Evolutionary conservation across 371 early-diverging fungal genomes (phyloP), one percentile per base, ranked within the genome.

Genomic region (Mucor sp.): DNA sequence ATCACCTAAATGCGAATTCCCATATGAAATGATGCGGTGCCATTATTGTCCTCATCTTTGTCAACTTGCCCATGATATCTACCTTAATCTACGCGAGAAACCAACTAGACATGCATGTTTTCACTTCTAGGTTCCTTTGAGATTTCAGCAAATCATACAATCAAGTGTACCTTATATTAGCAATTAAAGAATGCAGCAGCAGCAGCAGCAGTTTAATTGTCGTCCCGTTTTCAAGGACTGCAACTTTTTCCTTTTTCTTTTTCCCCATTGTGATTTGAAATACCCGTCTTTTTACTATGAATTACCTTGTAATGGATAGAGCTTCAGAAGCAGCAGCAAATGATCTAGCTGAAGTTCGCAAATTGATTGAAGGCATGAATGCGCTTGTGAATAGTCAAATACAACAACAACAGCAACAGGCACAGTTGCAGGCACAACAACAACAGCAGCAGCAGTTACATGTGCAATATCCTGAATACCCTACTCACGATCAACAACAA

Each of bases 311-410:
- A 21, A 56, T 81, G 78, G 81, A 81, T 57, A 78, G 81, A 76
- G 81, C 78, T 56, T 70, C 81, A n/a, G 81, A 81, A 71, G 76
- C 78, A 65, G 82, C 82, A 61, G 84, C 81, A 12, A 81, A 77
- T 44, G 81, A 83, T 62, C 65, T 83, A 57, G 84, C 84, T 55
- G 81, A 83, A 66, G 81, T 83, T 15, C 61, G 84, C 60, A 83
- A 83, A 60, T 73, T 83, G 27, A 81, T 83, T 50, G 84, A 83
- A 63, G 78, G 81, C 32, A 83, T 83, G 81, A 83, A 77, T 65
- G 79, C 81, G 17, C 67, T 83, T 8, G 78, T 81, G 28, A 74
- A 72, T 37, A 65, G 67, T 55, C 65, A 63, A 19, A 71, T 67
- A 35, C 74, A 69, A 62, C 39, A 55, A 32, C 65, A 67, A 56